These are phyloP conservation scores for Acacia pycnantha DNA, from an alignment of 331 rosid species.

Conservation along the genomic window DNA sequence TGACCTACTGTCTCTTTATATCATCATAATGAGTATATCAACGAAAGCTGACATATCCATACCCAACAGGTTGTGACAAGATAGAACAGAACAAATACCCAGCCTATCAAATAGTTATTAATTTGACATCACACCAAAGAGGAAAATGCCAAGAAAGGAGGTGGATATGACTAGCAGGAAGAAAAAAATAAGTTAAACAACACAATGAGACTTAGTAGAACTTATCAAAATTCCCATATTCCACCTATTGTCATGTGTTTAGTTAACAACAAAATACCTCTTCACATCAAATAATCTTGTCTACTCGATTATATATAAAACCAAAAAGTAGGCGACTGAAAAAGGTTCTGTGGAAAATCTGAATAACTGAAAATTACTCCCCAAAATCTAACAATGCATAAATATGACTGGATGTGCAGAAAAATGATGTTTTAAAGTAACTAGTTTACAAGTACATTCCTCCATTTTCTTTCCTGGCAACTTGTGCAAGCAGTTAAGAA, in stretches of 20 bases:
- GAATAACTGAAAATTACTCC: conserved; percentile 7
- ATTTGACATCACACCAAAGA: neutral
- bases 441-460: neutral
- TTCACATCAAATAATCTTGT: neutral
- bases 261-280: conserved; percentile 4
- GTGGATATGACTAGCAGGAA: neutral
- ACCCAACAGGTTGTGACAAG: neutral
- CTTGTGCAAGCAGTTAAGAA: neutral
- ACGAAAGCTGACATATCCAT: neutral
- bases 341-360: neutral
- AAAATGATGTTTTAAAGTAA: neutral
- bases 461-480: neutral
- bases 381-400: neutral
- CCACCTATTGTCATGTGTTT: no score
- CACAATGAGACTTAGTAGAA: neutral
- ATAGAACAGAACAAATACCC: neutral
- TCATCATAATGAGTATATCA: neutral
- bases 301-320: neutral
- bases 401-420: neutral
- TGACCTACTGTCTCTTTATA: neutral
- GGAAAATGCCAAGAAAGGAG: conserved; percentile 2
- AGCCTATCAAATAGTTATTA: neutral
- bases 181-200: neutral
- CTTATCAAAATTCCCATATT: neutral
- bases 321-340: neutral